phyloP scores from a whole-genome alignment of 2,329 filamentous ascomycete species.

The Akanthomyces lecanii region DNA sequence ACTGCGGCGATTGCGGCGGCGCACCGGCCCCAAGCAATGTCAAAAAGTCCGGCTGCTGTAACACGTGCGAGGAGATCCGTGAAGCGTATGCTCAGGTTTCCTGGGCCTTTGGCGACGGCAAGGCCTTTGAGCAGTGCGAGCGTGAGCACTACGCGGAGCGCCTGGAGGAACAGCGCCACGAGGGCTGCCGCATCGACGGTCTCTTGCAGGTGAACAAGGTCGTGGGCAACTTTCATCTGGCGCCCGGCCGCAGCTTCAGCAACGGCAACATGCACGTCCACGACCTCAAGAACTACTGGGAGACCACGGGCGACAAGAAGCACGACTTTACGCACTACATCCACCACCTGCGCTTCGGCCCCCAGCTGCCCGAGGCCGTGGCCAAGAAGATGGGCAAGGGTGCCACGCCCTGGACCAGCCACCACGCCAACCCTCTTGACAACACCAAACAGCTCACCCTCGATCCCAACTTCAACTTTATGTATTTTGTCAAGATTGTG shows the following conservation, averaged over 20 bases:
- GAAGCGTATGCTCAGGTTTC: constrained; percentile 86
- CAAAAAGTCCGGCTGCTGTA: constrained; percentile 84
- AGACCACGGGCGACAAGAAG: constrained; percentile 59
- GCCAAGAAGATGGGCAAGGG: constrained; percentile 53
- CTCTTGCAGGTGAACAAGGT: constrained; percentile 96
- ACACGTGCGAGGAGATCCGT: constrained; percentile 93
- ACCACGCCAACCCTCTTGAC: constrained; percentile 91
- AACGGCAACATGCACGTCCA: constrained; percentile 97
- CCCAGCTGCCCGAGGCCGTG: constrained; percentile 74
- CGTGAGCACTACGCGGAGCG: constrained; percentile 91
- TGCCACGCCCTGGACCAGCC: constrained; percentile 68
- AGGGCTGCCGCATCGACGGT: constrained; percentile 93
- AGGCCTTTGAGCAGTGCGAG: constrained; percentile 90
- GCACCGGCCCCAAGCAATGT: constrained; percentile 68
- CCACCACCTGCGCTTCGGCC: constrained; percentile 88
- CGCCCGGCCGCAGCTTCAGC: constrained; percentile 91
- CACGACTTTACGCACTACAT: constrained; percentile 90
- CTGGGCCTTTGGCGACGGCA: constrained; percentile 92
- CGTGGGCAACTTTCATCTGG: constrained; percentile 96
- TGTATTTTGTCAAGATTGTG: constrained; percentile 99
- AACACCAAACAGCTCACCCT: constrained; percentile 69
- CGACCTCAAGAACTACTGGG: constrained; percentile 93
- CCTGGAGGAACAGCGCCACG: constrained; percentile 79
- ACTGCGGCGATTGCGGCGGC: constrained; percentile 93
- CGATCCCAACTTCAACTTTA: constrained; percentile 88